A percentile compares a stretch with the other conserved stretches of the same genome.
Conservation (phyloP, 192 early-diverging fungal species). For the Umbelopsis isabellina region DNA sequence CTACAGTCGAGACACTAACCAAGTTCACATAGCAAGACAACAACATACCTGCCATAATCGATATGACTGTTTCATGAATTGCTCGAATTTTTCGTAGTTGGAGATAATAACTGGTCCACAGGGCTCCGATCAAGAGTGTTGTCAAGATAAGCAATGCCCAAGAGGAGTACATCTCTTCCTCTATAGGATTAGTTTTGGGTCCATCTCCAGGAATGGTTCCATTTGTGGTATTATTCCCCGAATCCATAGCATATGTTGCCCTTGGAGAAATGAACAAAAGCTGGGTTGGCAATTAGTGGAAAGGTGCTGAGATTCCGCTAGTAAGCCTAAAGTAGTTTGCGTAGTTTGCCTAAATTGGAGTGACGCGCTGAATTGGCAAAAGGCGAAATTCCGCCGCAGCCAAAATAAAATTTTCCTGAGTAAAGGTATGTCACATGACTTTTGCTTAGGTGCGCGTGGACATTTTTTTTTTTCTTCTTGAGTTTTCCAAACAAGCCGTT, state of each 20-base stretch:
- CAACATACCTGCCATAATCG: constrained; percentile 82
- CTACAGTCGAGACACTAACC: no score
- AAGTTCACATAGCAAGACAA: not conserved
- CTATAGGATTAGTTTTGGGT: constrained; percentile 35
- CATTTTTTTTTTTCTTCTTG: constrained; percentile 19
- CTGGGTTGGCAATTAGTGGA: not conserved
- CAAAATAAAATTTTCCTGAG: not conserved
- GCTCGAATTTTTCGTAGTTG: constrained; percentile 85
- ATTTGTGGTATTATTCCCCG: constrained; percentile 22
- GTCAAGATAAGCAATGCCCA: constrained; percentile 89
- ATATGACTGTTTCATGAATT: constrained; percentile 95
- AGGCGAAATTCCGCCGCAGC: no score
- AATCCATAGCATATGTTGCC: constrained; percentile 12
- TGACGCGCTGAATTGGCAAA: no score
- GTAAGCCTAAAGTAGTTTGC: no score
- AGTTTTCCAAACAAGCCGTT: constrained; percentile 18
- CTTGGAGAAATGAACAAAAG: not conserved
- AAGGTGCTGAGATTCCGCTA: not conserved
- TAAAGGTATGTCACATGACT: not conserved
- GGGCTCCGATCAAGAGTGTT: constrained; percentile 79
- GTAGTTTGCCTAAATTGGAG: no score
- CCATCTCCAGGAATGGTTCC: constrained; percentile 19
- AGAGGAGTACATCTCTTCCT: constrained; percentile 74
- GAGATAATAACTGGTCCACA: constrained; percentile 89
- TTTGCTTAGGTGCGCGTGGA: not conserved